Conservation (phyloP, 78 protist species). For the Dictyostelium capitatum region DNA sequence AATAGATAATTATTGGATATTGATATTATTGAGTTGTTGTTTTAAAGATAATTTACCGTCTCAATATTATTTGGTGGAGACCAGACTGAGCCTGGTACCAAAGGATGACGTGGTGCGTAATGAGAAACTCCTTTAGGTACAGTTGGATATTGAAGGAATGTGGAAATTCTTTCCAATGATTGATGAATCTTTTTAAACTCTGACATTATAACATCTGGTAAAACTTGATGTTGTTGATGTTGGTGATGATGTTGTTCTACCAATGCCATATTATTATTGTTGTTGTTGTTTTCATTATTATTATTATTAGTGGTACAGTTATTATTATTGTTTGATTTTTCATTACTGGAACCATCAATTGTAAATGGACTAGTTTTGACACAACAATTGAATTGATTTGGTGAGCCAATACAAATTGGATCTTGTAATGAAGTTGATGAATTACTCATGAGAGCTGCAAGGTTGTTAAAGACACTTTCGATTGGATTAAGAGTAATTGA, state of each 20-base stretch:
- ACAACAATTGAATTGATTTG: constrained; percentile 36
- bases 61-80: constrained; percentile 16
- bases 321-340: neutral
- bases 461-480: constrained; percentile 48
- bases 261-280: neutral
- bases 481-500: neutral
- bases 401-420: constrained; percentile 13
- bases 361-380: constrained; percentile 33
- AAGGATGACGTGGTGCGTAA: constrained; percentile 5
- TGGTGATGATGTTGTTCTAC: constrained; percentile 1
- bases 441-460: constrained; percentile 1
- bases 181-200: constrained; percentile 78
- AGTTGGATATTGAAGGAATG: constrained; percentile 44
- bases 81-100: constrained; percentile 30
- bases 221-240: constrained; percentile 32
- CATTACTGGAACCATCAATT: constrained; percentile 21
- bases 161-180: constrained; percentile 55
- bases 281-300: constrained; percentile 9
- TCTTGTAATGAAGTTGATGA: constrained; percentile 27
- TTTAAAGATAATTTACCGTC: constrained; percentile 31
- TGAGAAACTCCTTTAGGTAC: constrained; percentile 20
- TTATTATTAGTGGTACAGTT: too few species aligned
- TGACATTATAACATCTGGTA: constrained; percentile 35
- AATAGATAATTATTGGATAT: neutral
- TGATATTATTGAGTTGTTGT: too few species aligned